These are phyloP conservation scores for Aspergillus latus DNA, from an alignment of 2,329 filamentous ascomycete species.

Conservation along the genomic window DNA sequence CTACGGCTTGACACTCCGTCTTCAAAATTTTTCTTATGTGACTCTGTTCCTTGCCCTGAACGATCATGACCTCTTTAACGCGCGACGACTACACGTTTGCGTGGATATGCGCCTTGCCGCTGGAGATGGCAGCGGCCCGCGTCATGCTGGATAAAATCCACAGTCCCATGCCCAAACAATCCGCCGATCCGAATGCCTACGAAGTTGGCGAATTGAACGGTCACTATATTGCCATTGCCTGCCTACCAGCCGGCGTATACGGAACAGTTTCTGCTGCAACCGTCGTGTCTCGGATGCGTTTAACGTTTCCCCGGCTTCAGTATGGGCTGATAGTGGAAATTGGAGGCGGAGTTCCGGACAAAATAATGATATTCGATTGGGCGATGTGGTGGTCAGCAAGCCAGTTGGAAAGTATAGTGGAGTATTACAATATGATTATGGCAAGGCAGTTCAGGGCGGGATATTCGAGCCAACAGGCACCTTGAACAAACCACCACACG, in stretches of 20 bases:
- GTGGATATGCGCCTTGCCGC: too few species aligned
- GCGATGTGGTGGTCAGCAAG: too few species aligned
- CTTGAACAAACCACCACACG: not conserved
- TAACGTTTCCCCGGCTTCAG: not conserved
- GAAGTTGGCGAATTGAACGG: not conserved
- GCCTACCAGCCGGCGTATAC: not conserved
- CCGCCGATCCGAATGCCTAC: not conserved
- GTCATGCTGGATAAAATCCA: too few species aligned
- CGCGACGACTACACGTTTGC: too few species aligned
- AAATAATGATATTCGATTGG: not conserved
- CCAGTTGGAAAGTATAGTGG: too few species aligned
- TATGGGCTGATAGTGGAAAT: slow-evolving; percentile 17
- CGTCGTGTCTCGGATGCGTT: not conserved
- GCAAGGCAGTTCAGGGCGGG: not conserved
- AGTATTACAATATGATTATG: too few species aligned
- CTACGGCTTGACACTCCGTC: too few species aligned
- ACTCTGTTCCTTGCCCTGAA: too few species aligned
- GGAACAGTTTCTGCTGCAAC: not conserved
- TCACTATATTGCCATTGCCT: not conserved
- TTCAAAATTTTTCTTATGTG: too few species aligned
- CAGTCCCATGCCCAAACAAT: too few species aligned
- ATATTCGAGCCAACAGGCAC: not conserved
- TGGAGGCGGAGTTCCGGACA: slow-evolving; percentile 17
- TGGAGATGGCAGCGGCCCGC: too few species aligned
- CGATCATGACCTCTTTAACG: too few species aligned